Evolutionary conservation across 208 protist species (phyloP).

Genomic region (Trypanosoma avium): DNA sequence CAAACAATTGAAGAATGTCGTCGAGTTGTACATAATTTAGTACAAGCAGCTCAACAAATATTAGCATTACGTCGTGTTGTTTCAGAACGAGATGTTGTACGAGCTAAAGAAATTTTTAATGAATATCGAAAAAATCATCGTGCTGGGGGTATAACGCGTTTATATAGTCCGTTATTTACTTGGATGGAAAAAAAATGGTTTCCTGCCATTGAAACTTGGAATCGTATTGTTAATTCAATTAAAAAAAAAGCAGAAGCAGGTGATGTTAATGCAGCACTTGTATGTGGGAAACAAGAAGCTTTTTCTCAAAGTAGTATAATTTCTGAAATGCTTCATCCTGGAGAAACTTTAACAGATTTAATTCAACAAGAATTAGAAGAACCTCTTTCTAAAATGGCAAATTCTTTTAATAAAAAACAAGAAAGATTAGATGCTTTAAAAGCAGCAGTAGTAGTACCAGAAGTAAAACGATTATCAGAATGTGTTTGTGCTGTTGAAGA

Average conservation of each 20-base stretch:
- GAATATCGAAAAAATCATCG: conserved; percentile 4
- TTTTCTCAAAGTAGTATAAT: conserved; percentile 44
- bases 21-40: conserved; percentile 35
- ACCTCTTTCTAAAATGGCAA: conserved; percentile 40
- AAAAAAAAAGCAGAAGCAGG: conserved; percentile 29
- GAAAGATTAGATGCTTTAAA: conserved; percentile 35
- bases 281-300: conserved; percentile 33
- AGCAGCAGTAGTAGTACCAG: conserved; percentile 21
- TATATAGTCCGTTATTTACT: conserved; percentile 45
- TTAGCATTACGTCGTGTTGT: conserved; percentile 49
- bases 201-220: conserved; percentile 65
- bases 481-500: conserved; percentile 28
- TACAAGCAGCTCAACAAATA: conserved; percentile 38
- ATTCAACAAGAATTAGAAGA: conserved; percentile 39
- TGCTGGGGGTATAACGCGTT: background rate
- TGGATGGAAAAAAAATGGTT: conserved; percentile 74
- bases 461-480: conserved; percentile 15
- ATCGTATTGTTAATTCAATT: conserved; percentile 32
- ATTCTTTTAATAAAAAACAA: conserved; percentile 27
- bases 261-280: conserved; percentile 40
- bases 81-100: conserved; percentile 30
- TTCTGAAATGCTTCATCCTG: conserved; percentile 64
- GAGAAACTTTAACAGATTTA: conserved; percentile 57
- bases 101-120: conserved; percentile 36
- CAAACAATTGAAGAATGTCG: conserved; percentile 39